Base-by-base conservation (phyloP, 768 basidiomycete species). In the Boletus rubescentipes region DNA sequence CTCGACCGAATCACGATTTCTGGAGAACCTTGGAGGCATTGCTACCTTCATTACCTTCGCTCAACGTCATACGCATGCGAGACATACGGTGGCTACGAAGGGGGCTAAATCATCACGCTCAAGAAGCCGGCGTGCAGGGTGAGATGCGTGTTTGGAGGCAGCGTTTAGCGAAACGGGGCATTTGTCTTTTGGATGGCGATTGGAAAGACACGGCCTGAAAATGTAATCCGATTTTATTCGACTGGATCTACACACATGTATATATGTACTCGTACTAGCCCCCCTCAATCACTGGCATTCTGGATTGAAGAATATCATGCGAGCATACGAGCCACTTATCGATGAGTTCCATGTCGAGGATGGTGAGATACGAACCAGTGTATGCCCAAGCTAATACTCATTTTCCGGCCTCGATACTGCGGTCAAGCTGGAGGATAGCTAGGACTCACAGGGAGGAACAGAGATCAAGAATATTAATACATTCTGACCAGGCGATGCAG, bases 111-210 rank as follows among this genome's bases (percentile, higher is more conserved):
- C 71, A 70, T 1, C 75, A 78, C 54, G 91, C 91, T 23, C 83
- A 81, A 58, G 83, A 79, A 57, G 80, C 90, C 8, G 91, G 91
- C 9, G 79, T 90, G 14, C 90, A 91, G 69, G 91, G 89, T 39
- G 87, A 90, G 66, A 85, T 93, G 82, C 73, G 76, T 58, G 80
- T 84, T 52, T 93, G 91, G 91, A 77, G 77, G 55, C 77, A 80
- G 43, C 78, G 85, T 48, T 73, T 93, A 31, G 73, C 72, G 11
- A 75, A 82, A 51, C 74, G 79, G 61, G 75, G 80, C 1, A 78
- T 93, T 43, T 75, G 77, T 20, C 70, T 93, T 29, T 72, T 92
- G 49, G 91, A 93, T 62, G 77, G 79, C 15, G 83, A 89, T 53
- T 91, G 91, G 88, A 83, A 77, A 55, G 78, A 79, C 54, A 71